Conservation (phyloP, 768 basidiomycete genomes). For the Auricularia sp. region DNA sequence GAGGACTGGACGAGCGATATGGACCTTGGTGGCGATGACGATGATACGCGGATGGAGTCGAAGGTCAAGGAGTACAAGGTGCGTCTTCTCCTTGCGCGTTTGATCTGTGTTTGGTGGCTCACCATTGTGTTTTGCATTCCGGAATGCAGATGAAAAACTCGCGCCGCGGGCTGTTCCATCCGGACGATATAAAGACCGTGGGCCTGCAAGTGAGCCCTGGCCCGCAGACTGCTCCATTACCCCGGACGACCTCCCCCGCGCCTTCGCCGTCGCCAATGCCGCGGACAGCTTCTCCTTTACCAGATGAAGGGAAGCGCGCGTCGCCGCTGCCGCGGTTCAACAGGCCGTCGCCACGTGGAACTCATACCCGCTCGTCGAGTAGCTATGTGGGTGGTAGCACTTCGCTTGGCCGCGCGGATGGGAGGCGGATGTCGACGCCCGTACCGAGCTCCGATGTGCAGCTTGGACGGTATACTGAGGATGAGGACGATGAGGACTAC, state of each 20-base stretch:
- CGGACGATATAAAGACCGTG: conserved; percentile 77
- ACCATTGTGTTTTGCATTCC: not conserved
- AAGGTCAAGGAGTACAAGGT: conserved; percentile 85
- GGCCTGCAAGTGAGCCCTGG: conserved; percentile 40
- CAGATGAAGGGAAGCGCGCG: not conserved
- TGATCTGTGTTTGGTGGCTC: too few relatives aligned
- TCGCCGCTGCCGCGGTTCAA: not conserved
- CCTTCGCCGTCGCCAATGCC: not conserved
- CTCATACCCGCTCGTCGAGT: conserved; percentile 54
- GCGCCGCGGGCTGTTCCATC: conserved; percentile 74
- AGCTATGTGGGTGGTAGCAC: conserved; percentile 23
- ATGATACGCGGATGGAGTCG: conserved; percentile 45
- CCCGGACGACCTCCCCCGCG: conserved; percentile 12
- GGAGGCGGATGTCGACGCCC: conserved; percentile 12
- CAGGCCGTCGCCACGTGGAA: conserved; percentile 11
- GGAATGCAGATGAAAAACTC: conserved; percentile 53
- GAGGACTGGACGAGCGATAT: conserved; percentile 53
- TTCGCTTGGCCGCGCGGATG: conserved; percentile 20
- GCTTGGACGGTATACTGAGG: conserved; percentile 80
- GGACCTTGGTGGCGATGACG: conserved; percentile 40
- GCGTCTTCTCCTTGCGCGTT: conserved; percentile 5
- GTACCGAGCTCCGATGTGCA: conserved; percentile 40
- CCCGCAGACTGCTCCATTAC: conserved; percentile 60
- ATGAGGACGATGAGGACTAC: conserved; percentile 77
- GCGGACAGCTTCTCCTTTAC: too few relatives aligned